phyloP scores from a whole-genome alignment of 352 stramenopile species.

The Globisporangium irregulare region DNA sequence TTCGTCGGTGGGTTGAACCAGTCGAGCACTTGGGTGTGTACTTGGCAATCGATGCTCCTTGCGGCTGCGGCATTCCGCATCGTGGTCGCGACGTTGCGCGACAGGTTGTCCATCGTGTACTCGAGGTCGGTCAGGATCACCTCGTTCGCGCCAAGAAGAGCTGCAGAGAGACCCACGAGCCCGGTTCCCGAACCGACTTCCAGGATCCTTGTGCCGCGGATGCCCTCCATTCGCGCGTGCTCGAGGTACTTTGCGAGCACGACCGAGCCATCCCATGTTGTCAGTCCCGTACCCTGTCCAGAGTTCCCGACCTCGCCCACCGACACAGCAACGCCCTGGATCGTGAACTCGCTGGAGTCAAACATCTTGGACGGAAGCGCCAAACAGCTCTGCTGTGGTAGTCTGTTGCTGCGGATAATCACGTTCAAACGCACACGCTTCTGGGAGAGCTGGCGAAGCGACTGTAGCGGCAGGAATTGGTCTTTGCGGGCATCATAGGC shows the following conservation, averaged over 20 bases:
- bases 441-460: slow-evolving; percentile 22
- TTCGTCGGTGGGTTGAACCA: slow-evolving; percentile 61
- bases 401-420: slow-evolving; percentile 21
- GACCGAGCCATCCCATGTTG: slow-evolving; percentile 89
- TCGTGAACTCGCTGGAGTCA: slow-evolving; percentile 46
- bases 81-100: slow-evolving; percentile 47
- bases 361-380: slow-evolving; percentile 62
- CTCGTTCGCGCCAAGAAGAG: slow-evolving; percentile 64
- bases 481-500: slow-evolving; percentile 35
- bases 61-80: slow-evolving; percentile 24
- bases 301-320: slow-evolving; percentile 79
- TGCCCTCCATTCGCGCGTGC: slow-evolving; percentile 25
- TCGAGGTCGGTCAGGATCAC: slow-evolving; percentile 84
- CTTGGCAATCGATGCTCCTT: slow-evolving; percentile 4
- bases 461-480: slow-evolving; percentile 28
- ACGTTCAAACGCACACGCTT: slow-evolving; percentile 41
- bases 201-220: slow-evolving; percentile 51
- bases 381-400: slow-evolving; percentile 22
- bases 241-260: slow-evolving; percentile 92
- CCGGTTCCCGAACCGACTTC: slow-evolving; percentile 87
- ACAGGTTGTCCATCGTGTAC: slow-evolving; percentile 86
- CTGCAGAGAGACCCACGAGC: slow-evolving; percentile 81
- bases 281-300: slow-evolving; percentile 83
- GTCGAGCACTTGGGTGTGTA: slow-evolving; percentile 48
- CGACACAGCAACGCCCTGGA: slow-evolving; percentile 44